A percentile compares a stretch with the other conserved stretches of the same genome.
phyloP scores from a whole-genome alignment of 1,139 yeast genomes.

The Pichia sp. region DNA sequence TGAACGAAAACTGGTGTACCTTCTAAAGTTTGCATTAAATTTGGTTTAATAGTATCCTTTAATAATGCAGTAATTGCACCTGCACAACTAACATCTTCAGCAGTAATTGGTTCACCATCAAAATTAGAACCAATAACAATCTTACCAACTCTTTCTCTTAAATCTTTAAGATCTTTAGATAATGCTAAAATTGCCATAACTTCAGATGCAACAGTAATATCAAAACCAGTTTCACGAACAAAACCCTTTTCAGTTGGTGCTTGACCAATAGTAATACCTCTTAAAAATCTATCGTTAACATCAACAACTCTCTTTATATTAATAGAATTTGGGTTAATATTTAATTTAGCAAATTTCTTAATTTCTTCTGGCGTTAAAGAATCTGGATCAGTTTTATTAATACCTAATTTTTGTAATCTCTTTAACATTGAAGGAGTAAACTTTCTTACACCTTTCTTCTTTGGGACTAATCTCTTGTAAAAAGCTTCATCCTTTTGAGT shows the following conservation, averaged over 20 bases:
- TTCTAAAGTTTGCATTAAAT: conserved; percentile 77
- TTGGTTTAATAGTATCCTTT: conserved; percentile 79
- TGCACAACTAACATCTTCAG: conserved; percentile 74
- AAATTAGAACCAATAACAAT: conserved; percentile 65
- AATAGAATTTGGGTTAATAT: conserved; percentile 67
- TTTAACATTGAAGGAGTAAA: conserved; percentile 65
- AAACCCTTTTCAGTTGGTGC: conserved; percentile 74
- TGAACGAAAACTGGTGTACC: conserved; percentile 83
- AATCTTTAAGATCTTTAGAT: conserved; percentile 57
- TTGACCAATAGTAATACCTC: conserved; percentile 70
- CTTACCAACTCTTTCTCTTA: conserved; percentile 64
- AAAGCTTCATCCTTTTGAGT: conserved; percentile 62
- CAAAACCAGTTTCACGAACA: conserved; percentile 70
- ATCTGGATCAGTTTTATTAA: conserved; percentile 61
- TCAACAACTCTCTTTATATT: conserved; percentile 77
- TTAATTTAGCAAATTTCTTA: conserved; percentile 53
- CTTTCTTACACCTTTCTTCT: conserved; percentile 55
- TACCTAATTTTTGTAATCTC: conserved; percentile 59
- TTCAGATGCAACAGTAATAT: conserved; percentile 78
- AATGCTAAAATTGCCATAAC: conserved; percentile 77
- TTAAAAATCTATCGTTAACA: conserved; percentile 69
- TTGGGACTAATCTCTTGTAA: conserved; percentile 66
- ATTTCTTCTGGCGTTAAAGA: conserved; percentile 63
- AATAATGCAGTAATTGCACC: conserved; percentile 76
- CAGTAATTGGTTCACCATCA: conserved; percentile 62